Percentiles rank a stretch among this genome's conserved stretches.
phyloP scores from a whole-genome alignment of 1,284 basidiomycete genomes.

The Pascua sp. region DNA sequence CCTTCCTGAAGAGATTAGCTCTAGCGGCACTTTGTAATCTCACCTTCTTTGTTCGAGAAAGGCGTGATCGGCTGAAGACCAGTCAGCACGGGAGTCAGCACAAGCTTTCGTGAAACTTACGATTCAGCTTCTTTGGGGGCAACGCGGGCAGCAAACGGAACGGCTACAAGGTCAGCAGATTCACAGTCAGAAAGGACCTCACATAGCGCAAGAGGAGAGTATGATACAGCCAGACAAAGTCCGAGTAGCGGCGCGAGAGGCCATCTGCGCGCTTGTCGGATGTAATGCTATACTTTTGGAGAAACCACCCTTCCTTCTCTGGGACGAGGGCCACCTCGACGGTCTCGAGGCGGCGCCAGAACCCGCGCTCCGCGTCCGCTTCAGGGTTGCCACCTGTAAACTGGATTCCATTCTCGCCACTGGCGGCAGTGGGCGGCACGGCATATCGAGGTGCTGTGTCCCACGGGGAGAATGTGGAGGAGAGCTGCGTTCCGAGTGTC shows the following conservation, averaged over 20 bases:
- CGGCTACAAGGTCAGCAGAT: slow-evolving; percentile 59
- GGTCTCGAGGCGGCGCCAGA: slow-evolving; percentile 77
- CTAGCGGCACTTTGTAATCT: slow-evolving; percentile 50
- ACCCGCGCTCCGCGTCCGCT: slow-evolving; percentile 52
- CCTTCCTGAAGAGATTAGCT: slow-evolving; percentile 54
- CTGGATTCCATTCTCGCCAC: slow-evolving; percentile 5
- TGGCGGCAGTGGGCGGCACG: neutral
- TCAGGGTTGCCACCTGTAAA: slow-evolving; percentile 21
- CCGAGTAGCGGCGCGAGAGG: slow-evolving; percentile 64
- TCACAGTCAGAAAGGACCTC: slow-evolving; percentile 4
- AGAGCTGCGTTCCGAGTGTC: no score
- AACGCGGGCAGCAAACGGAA: slow-evolving; percentile 84
- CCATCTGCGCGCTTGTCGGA: slow-evolving; percentile 64
- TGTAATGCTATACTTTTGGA: slow-evolving; percentile 75
- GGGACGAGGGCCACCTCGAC: slow-evolving; percentile 64
- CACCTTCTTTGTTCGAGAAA: slow-evolving; percentile 76
- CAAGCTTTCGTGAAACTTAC: slow-evolving; percentile 53
- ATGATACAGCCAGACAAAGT: slow-evolving; percentile 85
- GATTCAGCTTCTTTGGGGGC: slow-evolving; percentile 84
- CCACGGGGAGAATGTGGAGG: slow-evolving; percentile 32
- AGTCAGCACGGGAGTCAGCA: slow-evolving; percentile 3
- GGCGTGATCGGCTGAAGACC: slow-evolving; percentile 65
- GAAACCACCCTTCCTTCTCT: slow-evolving; percentile 77
- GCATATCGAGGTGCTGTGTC: slow-evolving; percentile 27
- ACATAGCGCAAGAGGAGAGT: slow-evolving; percentile 59